phyloP scores from a whole-genome alignment of 23 red algal genomes.

The Gracilaria vermiculophylla region DNA sequence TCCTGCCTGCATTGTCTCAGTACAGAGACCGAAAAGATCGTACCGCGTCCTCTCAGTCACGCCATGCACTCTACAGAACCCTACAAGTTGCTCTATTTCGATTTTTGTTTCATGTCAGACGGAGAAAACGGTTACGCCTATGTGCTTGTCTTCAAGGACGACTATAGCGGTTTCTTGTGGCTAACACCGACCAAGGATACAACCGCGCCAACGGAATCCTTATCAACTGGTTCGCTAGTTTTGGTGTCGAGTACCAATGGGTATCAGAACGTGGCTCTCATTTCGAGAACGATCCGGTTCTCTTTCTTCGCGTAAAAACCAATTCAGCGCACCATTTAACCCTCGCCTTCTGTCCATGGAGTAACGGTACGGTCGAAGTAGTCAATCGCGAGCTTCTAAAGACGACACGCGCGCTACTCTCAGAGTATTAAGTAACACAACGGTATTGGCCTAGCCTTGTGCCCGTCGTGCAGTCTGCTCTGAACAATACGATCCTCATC shows the following conservation, averaged over 20 bases:
- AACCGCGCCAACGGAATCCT: background rate
- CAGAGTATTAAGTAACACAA: background rate
- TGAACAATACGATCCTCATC: constrained; percentile 28
- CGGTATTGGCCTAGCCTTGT: background rate
- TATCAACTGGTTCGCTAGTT: constrained; percentile 25
- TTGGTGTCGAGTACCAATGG: background rate
- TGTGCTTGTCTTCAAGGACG: constrained; percentile 29
- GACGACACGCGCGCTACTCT: background rate
- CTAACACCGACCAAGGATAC: background rate
- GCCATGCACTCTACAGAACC: background rate
- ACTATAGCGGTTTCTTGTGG: background rate
- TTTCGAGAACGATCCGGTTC: constrained; percentile 11
- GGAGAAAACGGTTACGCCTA: background rate
- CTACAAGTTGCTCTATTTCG: constrained; percentile 12
- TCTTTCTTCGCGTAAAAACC: background rate
- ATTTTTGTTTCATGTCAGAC: constrained; percentile 7
- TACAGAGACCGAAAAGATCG: background rate
- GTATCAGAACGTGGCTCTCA: background rate
- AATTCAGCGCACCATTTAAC: constrained; percentile 13
- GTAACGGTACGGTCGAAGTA: constrained; percentile 25
- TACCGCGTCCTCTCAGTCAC: background rate
- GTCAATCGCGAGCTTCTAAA: background rate
- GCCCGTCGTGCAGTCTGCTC: background rate
- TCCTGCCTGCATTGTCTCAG: constrained; percentile 20
- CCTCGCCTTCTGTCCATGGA: background rate